phyloP scores from a whole-genome alignment of 257 asterid genomes.

The Salvia hispanica region DNA sequence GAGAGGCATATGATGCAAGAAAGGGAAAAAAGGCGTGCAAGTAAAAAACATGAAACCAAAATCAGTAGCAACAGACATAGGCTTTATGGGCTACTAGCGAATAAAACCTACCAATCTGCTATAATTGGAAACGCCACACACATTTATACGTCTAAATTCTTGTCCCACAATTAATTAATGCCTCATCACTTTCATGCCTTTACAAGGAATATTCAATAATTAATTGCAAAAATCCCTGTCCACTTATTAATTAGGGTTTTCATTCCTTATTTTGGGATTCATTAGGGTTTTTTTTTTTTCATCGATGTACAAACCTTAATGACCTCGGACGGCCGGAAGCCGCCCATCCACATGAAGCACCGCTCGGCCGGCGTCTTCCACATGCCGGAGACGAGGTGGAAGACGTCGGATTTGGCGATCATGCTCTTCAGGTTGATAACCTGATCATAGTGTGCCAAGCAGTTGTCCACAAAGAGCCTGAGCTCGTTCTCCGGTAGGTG shows the following conservation, averaged over 20 bases:
- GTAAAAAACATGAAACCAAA: slow-evolving; percentile 28
- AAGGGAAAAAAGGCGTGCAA: slow-evolving; percentile 37
- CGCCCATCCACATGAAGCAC: slow-evolving; percentile 91
- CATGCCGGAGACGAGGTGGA: slow-evolving; percentile 78
- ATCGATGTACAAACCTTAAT: slow-evolving; percentile 55
- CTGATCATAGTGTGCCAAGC: slow-evolving; percentile 64
- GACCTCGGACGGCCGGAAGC: slow-evolving; percentile 82
- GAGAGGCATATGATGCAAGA: slow-evolving; percentile 3
- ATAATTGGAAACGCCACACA: slow-evolving; percentile 30
- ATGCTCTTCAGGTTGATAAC: slow-evolving; percentile 59
- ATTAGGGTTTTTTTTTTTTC: too few relatives aligned
- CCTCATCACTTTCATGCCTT: not conserved
- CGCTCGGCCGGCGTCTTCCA: slow-evolving; percentile 96
- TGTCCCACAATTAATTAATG: not conserved
- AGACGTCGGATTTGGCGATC: slow-evolving; percentile 61
- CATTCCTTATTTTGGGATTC: not conserved
- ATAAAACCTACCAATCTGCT: slow-evolving; percentile 37
- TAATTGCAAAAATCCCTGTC: not conserved
- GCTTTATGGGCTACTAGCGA: slow-evolving; percentile 52
- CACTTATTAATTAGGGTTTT: not conserved
- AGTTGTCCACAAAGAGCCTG: slow-evolving; percentile 54
- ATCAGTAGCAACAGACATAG: slow-evolving; percentile 44
- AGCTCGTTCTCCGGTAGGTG: slow-evolving; percentile 72
- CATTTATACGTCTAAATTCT: slow-evolving; percentile 21
- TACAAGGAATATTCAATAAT: not conserved